Evolutionary conservation across 495 filamentous ascomycete genomes (phyloP).

Genomic region (Entonaema liquescens): DNA sequence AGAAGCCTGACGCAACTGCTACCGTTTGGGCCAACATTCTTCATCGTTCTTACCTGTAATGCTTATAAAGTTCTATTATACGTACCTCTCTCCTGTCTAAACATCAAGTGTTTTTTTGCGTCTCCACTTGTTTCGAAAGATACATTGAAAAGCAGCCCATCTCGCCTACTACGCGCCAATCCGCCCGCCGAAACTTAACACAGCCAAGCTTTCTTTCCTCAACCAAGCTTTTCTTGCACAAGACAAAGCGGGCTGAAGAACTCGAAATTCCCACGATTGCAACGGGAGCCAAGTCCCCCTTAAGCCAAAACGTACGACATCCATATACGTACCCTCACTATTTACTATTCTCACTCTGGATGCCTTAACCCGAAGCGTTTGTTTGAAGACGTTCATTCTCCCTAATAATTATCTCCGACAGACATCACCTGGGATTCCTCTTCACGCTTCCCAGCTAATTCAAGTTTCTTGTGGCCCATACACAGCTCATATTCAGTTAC

Average conservation of each 20-base stretch:
- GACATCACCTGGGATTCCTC: slow-evolving; percentile 1
- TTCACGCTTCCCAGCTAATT: slow-evolving; percentile 5
- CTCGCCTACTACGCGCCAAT: slow-evolving; percentile 9
- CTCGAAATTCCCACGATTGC: slow-evolving; percentile 1
- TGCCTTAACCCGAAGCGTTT: slow-evolving; percentile 1
- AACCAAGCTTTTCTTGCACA: background rate
- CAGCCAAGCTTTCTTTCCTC: slow-evolving; percentile 27
- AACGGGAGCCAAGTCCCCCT: slow-evolving; percentile 19
- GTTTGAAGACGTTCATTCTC: slow-evolving; percentile 4
- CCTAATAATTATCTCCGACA: background rate
- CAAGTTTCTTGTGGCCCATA: slow-evolving; percentile 7
- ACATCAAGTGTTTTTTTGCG: slow-evolving; percentile 3
- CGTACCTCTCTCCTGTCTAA: slow-evolving; percentile 3
- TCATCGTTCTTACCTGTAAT: background rate
- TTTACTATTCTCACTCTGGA: background rate
- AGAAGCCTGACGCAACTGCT: slow-evolving; percentile 11
- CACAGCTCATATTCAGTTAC: background rate
- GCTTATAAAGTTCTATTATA: background rate
- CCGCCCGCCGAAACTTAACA: slow-evolving; percentile 22
- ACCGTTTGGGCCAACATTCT: slow-evolving; percentile 4
- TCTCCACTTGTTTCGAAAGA: slow-evolving; percentile 10
- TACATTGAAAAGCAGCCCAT: slow-evolving; percentile 15
- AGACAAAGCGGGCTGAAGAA: slow-evolving; percentile 5
- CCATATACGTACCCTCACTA: slow-evolving; percentile 9
- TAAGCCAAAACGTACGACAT: slow-evolving; percentile 31